These are phyloP conservation scores for Globisporangium rhizosaccharum DNA, from an alignment of 352 stramenopile species.

Conservation along the genomic window DNA sequence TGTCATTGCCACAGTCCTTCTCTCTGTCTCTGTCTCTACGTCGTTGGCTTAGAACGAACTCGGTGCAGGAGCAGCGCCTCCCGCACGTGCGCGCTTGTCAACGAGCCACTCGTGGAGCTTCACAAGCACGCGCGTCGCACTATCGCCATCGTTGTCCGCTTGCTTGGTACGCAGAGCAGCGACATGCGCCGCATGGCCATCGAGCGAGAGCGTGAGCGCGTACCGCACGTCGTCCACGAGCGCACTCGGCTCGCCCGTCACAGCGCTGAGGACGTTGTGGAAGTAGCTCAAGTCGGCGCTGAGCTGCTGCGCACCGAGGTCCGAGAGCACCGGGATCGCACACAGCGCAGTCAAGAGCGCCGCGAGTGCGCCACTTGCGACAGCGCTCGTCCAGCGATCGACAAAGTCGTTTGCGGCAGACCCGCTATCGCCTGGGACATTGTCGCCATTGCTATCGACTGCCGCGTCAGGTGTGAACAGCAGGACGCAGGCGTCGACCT, in stretches of 20 bases:
- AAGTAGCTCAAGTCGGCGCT: slow-evolving; percentile 74
- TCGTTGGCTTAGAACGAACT: background rate
- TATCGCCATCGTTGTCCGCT: slow-evolving; percentile 12
- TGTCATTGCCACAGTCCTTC: background rate
- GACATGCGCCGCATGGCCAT: slow-evolving; percentile 24
- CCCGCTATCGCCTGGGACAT: background rate
- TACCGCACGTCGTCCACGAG: slow-evolving; percentile 41
- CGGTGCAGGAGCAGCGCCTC: background rate
- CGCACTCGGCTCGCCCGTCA: slow-evolving; percentile 54
- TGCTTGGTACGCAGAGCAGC: slow-evolving; percentile 15
- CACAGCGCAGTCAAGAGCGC: slow-evolving; percentile 43
- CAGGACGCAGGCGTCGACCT: slow-evolving; percentile 40
- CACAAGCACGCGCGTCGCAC: slow-evolving; percentile 26
- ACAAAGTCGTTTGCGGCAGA: slow-evolving; percentile 51
- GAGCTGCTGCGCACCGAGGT: slow-evolving; percentile 53
- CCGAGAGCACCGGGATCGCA: slow-evolving; percentile 54
- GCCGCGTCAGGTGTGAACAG: slow-evolving; percentile 28
- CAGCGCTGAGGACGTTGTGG: slow-evolving; percentile 70
- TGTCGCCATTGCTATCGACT: background rate
- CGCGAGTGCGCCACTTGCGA: slow-evolving; percentile 63
- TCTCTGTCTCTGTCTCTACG: no score
- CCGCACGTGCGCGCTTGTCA: slow-evolving; percentile 18
- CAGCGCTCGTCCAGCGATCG: slow-evolving; percentile 62
- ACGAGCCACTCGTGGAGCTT: slow-evolving; percentile 46
- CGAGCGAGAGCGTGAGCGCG: slow-evolving; percentile 32